phyloP scores from a whole-genome alignment of 148 eudicot genomes.

The Salicornia ramosissima region DNA sequence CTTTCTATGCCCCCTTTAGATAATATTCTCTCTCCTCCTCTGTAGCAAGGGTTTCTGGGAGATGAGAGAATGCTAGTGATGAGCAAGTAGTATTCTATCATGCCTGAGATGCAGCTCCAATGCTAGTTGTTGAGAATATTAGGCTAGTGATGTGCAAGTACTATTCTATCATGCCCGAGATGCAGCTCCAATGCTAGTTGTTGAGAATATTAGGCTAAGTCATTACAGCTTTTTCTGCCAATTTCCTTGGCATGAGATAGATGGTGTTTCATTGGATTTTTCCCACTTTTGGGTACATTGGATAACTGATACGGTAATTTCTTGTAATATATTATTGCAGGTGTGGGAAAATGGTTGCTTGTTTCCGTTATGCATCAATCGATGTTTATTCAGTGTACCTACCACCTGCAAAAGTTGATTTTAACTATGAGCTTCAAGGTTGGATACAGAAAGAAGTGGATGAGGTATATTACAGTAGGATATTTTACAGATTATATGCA shows the following conservation, averaged over 20 bases:
- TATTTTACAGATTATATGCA: neutral
- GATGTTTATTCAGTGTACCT: constrained; percentile 90
- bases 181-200: neutral
- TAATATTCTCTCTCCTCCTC: too few relatives aligned
- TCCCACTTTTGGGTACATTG: neutral
- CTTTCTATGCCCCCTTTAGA: too few relatives aligned
- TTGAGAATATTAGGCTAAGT: neutral
- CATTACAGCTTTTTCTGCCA: neutral
- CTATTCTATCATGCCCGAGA: too few relatives aligned
- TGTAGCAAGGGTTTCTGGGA: too few relatives aligned
- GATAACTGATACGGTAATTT: neutral
- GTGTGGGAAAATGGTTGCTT: constrained; percentile 96
- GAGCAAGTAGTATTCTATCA: too few relatives aligned
- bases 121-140: too few relatives aligned
- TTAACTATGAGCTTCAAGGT: constrained; percentile 61
- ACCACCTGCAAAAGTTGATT: constrained; percentile 82
- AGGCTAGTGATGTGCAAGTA: too few relatives aligned
- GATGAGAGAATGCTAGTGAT: too few relatives aligned
- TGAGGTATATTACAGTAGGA: constrained; percentile 48
- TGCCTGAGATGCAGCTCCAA: too few relatives aligned
- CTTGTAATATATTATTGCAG: constrained; percentile 32
- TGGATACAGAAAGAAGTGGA: constrained; percentile 80
- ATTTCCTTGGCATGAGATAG: neutral
- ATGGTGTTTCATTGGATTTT: neutral
- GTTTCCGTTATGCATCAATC: constrained; percentile 97